Evolutionary conservation across 805 yeast species (phyloP).

Genomic region (Sugiyamaella qingdaonensis): DNA sequence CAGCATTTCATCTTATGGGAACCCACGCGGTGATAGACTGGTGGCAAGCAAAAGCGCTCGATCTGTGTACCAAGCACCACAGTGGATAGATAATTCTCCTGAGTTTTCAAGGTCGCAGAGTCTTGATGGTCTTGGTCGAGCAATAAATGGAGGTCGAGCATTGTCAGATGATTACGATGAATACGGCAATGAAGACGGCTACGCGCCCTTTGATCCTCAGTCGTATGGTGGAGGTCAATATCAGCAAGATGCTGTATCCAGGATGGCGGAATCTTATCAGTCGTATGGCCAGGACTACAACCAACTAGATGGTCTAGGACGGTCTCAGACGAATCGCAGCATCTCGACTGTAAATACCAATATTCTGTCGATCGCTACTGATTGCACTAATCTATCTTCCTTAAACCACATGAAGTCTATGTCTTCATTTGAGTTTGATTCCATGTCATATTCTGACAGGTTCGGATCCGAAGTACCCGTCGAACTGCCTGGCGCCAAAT

Average conservation of each 20-base stretch:
- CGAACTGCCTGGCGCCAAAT: slow-evolving; percentile 18
- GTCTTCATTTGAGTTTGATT: slow-evolving; percentile 46
- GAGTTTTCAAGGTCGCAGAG: not conserved
- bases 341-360: slow-evolving; percentile 19
- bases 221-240: slow-evolving; percentile 11
- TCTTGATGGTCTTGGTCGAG: not conserved
- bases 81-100: not conserved
- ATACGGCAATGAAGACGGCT: slow-evolving; percentile 13
- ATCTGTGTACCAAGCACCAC: not conserved
- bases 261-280: slow-evolving; percentile 15
- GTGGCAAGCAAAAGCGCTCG: not conserved
- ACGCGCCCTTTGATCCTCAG: slow-evolving; percentile 18
- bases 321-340: slow-evolving; percentile 5
- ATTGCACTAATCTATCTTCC: slow-evolving; percentile 33
- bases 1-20: not conserved
- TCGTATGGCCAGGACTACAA: not conserved
- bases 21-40: not conserved
- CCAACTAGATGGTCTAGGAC: not conserved
- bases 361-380: slow-evolving; percentile 17
- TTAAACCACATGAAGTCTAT: slow-evolving; percentile 77
- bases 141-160: not conserved
- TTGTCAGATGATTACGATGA: not conserved
- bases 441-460: not conserved
- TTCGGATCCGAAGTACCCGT: slow-evolving; percentile 19
- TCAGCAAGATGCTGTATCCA: not conserved